These are phyloP conservation scores for Kregervanrija delftensis DNA, from an alignment of 805 yeast genomes.

Conservation along the genomic window DNA sequence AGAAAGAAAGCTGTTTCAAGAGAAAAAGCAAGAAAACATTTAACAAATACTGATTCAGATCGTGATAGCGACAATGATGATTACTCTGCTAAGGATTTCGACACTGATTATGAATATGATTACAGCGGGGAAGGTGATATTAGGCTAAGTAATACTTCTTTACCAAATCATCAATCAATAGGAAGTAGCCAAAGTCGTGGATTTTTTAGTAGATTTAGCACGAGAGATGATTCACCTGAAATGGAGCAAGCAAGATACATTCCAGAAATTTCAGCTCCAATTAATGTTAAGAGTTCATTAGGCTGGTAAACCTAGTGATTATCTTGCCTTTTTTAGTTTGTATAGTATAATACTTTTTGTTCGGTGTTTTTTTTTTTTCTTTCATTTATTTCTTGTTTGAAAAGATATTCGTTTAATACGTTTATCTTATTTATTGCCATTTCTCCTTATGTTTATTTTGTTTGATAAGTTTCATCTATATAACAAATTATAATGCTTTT, in stretches of 20 bases:
- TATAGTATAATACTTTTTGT: not conserved
- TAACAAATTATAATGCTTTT: not conserved
- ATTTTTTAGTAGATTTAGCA: not conserved
- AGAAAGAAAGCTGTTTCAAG: conserved; percentile 6
- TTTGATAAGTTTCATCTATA: not conserved
- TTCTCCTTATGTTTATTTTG: not conserved
- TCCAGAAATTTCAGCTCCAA: conserved; percentile 58
- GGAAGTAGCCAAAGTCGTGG: no score
- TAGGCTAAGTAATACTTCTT: conserved; percentile 3
- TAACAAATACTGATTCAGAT: conserved; percentile 1
- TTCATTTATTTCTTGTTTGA: conserved; percentile 2
- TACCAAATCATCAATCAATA: no score
- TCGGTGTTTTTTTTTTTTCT: not conserved
- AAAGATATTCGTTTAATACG: not conserved
- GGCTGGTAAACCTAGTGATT: conserved; percentile 46
- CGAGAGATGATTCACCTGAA: conserved; percentile 7
- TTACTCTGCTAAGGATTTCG: not conserved
- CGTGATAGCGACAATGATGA: not conserved
- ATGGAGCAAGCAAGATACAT: conserved; percentile 23
- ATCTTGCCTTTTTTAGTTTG: not conserved
- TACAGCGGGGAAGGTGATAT: conserved; percentile 4
- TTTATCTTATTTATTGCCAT: not conserved
- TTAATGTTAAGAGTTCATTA: conserved; percentile 61
- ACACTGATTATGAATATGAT: conserved; percentile 1
- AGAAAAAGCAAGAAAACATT: not conserved